phyloP scores from a whole-genome alignment of 2,329 filamentous ascomycete species.

The Pseudogymnoascus sp. region DNA sequence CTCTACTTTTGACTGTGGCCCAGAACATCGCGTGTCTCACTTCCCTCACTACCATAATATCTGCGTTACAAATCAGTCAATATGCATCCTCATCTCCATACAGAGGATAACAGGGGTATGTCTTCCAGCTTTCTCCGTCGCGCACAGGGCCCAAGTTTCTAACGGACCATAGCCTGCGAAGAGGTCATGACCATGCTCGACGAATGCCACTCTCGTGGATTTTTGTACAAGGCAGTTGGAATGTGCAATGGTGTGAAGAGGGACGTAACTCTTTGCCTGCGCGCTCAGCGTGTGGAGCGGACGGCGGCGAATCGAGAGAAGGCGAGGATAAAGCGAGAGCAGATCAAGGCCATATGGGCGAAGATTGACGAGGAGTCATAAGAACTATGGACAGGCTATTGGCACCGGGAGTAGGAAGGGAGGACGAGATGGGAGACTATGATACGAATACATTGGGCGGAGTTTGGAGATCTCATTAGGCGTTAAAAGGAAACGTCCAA shows the following conservation, averaged over 20 bases:
- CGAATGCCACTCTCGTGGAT: conserved; percentile 87
- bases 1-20: neutral
- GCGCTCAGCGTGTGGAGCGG: conserved; percentile 68
- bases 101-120: conserved; percentile 79
- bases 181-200: conserved; percentile 90
- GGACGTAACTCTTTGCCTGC: conserved; percentile 75
- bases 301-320: conserved; percentile 67
- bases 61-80: conserved; percentile 24
- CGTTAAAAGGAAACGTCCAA: conserved; percentile 5
- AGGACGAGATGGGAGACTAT: neutral
- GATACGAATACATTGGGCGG: conserved; percentile 6
- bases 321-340: conserved; percentile 60
- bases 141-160: conserved; percentile 12
- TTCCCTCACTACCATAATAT: neutral
- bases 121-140: neutral
- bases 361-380: conserved; percentile 67
- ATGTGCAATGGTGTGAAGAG: conserved; percentile 84
- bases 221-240: conserved; percentile 82
- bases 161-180: conserved; percentile 63
- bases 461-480: neutral
- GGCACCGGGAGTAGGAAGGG: neutral
- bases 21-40: neutral
- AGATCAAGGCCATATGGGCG: conserved; percentile 69
- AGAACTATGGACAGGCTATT: neutral
- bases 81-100: conserved; percentile 98